Evolutionary conservation across 805 yeast species (phyloP).

Genomic region (Ascoidea asiatica): DNA sequence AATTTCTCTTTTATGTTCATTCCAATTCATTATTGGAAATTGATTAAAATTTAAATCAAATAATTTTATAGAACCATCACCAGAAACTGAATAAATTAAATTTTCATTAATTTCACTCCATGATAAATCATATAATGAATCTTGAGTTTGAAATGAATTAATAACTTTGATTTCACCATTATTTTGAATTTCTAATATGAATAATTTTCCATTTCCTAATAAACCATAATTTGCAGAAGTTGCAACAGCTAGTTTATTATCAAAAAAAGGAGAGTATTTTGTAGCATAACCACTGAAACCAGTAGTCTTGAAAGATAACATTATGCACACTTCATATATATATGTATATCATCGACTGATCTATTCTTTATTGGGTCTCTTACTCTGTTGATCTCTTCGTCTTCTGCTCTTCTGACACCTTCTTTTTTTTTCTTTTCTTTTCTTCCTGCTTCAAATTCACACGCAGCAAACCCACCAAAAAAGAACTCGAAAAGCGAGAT

Average conservation of each 20-base stretch:
- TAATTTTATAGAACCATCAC: slow-evolving; percentile 79
- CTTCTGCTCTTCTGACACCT: neutral
- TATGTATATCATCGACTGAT: no score
- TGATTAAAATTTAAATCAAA: slow-evolving; percentile 60
- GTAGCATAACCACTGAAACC: slow-evolving; percentile 84
- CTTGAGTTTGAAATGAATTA: slow-evolving; percentile 74
- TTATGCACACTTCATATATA: no score
- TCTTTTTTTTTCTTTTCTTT: neutral
- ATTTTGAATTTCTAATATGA: slow-evolving; percentile 51
- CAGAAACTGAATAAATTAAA: slow-evolving; percentile 70
- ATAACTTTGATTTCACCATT: slow-evolving; percentile 47
- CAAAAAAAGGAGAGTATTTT: slow-evolving; percentile 84
- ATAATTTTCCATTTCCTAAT: slow-evolving; percentile 85
- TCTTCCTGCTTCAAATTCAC: neutral
- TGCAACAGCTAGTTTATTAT: slow-evolving; percentile 80
- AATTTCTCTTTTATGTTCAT: slow-evolving; percentile 69
- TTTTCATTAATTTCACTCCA: slow-evolving; percentile 91
- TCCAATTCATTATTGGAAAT: slow-evolving; percentile 62
- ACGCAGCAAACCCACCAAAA: no score
- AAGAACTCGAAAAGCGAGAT: no score
- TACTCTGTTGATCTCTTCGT: no score
- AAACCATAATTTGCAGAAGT: slow-evolving; percentile 87
- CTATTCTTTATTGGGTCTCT: no score
- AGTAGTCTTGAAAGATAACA: slow-evolving; percentile 61
- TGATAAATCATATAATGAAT: slow-evolving; percentile 73